Conservation (phyloP, 2,329 filamentous ascomycete species). For the Colletotrichum sp. region DNA sequence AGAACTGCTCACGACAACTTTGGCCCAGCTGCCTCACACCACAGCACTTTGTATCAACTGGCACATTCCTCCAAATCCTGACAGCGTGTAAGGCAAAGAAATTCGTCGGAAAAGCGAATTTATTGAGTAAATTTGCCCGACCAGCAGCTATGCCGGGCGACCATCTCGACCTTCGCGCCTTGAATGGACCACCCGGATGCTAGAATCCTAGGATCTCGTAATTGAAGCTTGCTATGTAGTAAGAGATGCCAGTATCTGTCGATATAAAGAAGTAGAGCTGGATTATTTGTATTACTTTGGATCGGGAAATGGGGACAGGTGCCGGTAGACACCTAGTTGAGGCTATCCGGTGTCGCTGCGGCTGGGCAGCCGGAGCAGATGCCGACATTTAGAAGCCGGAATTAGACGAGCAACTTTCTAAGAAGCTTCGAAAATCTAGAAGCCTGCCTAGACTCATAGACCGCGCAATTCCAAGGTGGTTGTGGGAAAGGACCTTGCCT, state of each 20-base stretch:
- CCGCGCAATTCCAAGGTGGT: background rate
- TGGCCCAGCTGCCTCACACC: fast-evolving
- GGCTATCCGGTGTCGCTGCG: background rate
- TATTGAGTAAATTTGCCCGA: background rate
- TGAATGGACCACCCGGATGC: background rate
- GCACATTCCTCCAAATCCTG: background rate
- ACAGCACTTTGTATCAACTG: fast-evolving
- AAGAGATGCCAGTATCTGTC: fast-evolving
- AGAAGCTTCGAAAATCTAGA: background rate
- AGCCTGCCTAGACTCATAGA: background rate
- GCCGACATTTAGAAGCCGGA: background rate
- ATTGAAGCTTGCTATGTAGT: background rate
- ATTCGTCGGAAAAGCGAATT: background rate
- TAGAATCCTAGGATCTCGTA: background rate
- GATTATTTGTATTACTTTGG: background rate
- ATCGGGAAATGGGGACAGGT: background rate
- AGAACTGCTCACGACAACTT: fast-evolving
- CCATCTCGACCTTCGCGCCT: background rate
- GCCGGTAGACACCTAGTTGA: background rate
- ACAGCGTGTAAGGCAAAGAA: fast-evolving
- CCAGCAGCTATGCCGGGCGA: fast-evolving
- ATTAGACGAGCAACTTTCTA: background rate
- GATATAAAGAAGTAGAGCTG: fast-evolving
- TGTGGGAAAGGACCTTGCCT: background rate
- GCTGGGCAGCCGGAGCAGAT: background rate